Evolutionary conservation across 192 early-diverging fungal species (phyloP), one percentile per base, ranked within the genome.

Genomic region (Coemansia furcata): DNA sequence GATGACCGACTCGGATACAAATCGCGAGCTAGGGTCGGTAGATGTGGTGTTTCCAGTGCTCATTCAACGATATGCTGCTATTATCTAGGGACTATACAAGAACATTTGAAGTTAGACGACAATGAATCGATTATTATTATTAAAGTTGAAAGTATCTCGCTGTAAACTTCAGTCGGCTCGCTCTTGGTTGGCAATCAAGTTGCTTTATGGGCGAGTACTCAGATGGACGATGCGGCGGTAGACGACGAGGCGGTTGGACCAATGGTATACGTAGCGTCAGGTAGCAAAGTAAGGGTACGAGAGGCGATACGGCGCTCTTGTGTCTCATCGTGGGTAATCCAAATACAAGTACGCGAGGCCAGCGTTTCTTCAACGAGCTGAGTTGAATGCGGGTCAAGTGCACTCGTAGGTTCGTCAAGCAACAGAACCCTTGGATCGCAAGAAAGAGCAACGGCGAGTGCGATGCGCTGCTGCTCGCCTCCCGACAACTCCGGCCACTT

Each of bases 341-440:
- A 91, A 32, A 95, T 78, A 63, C 92, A 92, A 36, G 89, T 89
- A 29, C 83, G 68, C 8, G 73, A 60, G 23, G 83, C 63, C 42
- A 96, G 71, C 0, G 92, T 86, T 7, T 86, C 69, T 67, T 96
- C 93, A 2, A 96, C 94, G 32, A 89, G 70, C 30, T 74, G 63
- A 37, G 85, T 85, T 0, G 92, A 83, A 55, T 78, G 83, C 33
- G 90, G 88, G 73, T 96, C 94, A 42, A 96, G 65, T 3, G 94
- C 93, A 15, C 89, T 90, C 2, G 94, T 96, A 3, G 94, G 94
- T 72, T 96, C 94, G 76, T 96, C 93, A 6, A 96, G 83, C 26
- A 96, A 73, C 63, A 96, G 67, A 32, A 95, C 79, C 19, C 90
- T 82, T 4, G 94, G 92, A 9, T 88, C 85, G 59, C 88, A 85